Percentiles rank a stretch among this genome's conserved stretches.
Conservation (phyloP, 306 rosid genomes). For the Ammopiptanthus mongolicus region DNA sequence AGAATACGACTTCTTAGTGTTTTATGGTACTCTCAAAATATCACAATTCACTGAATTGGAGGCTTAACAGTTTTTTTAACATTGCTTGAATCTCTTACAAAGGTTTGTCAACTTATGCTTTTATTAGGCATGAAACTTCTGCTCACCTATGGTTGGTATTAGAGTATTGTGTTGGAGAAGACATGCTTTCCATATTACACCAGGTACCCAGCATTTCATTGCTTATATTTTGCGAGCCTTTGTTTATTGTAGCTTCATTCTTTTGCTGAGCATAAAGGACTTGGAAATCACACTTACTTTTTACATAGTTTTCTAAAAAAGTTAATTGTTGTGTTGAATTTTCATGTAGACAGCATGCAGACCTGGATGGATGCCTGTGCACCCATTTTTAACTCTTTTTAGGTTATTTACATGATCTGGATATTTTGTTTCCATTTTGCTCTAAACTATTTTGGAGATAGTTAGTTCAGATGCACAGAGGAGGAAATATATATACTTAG, state of each 20-base stretch:
- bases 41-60: too few species aligned
- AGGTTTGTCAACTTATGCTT: too few species aligned
- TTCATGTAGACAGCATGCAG: background rate
- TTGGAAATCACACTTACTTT: background rate
- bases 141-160: conserved; percentile 97
- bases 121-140: conserved; percentile 95
- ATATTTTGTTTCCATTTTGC: background rate
- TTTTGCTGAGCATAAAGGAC: background rate
- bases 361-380: background rate
- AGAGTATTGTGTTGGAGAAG: conserved; percentile 97
- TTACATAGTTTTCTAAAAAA: background rate
- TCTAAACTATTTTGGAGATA: too few species aligned
- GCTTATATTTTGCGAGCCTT: background rate
- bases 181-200: conserved; percentile 69
- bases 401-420: background rate
- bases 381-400: background rate
- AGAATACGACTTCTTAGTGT: too few species aligned
- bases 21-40: too few species aligned
- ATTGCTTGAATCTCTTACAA: too few species aligned
- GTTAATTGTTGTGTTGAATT: too few species aligned
- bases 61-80: too few species aligned
- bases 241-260: background rate
- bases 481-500: too few species aligned
- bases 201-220: conserved; percentile 50
- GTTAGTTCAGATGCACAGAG: too few species aligned